Conservation (phyloP, 2,329 filamentous ascomycete species). For the Metarhizium album region DNA sequence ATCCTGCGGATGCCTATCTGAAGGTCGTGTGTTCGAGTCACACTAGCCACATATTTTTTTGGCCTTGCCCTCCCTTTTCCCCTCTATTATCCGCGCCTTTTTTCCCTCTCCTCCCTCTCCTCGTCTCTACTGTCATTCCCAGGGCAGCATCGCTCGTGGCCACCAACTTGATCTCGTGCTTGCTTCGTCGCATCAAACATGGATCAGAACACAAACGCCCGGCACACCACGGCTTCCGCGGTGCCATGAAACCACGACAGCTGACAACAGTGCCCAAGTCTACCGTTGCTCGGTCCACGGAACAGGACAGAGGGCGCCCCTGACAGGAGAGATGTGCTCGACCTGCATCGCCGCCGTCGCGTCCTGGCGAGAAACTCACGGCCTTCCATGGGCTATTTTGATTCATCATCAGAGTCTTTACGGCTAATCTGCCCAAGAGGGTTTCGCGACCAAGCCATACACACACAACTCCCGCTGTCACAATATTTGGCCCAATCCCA, state of each 20-base stretch:
- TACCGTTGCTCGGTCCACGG: no score
- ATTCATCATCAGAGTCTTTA: not conserved
- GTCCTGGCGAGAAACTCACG: not conserved
- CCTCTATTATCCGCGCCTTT: not conserved
- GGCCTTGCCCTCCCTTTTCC: not conserved
- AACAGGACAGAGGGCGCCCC: no score
- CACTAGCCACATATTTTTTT: slow-evolving; percentile 17
- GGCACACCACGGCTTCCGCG: no score
- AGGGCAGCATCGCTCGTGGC: no score
- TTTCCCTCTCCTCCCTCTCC: not conserved
- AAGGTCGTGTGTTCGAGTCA: slow-evolving; percentile 22
- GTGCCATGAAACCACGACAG: no score
- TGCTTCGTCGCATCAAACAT: no score
- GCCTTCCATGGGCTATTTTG: not conserved
- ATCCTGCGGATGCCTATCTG: slow-evolving; percentile 17
- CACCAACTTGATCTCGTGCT: no score
- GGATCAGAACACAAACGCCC: no score
- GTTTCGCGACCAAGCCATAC: not conserved
- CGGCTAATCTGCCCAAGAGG: not conserved
- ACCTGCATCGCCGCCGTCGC: no score
- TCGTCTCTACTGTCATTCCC: no score
- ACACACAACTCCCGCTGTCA: not conserved
- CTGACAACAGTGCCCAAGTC: no score
- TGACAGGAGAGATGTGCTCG: no score
- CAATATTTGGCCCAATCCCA: not conserved